Evolutionary conservation across 306 rosid genomes (phyloP).

Genomic region (Medicago lupulina): DNA sequence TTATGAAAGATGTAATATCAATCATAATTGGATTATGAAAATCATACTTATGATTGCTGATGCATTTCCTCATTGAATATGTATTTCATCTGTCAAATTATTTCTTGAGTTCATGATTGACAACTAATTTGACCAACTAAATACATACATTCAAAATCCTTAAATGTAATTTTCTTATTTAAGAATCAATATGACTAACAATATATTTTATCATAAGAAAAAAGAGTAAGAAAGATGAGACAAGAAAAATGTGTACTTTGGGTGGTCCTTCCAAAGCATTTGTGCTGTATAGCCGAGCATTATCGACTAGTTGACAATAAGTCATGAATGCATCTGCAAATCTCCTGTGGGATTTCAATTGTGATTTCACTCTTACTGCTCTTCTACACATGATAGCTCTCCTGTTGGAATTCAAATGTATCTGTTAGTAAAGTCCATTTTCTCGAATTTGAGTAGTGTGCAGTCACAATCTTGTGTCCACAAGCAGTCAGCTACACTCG

Average conservation of each 20-base stretch:
- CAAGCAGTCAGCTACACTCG: too few species aligned
- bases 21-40: background rate
- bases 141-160: background rate
- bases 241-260: constrained; percentile 54
- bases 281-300: constrained; percentile 82
- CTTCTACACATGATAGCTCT: constrained; percentile 91
- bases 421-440: constrained; percentile 6
- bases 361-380: constrained; percentile 85
- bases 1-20: background rate
- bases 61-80: background rate
- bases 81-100: background rate
- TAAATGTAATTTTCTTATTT: background rate
- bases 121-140: background rate
- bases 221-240: constrained; percentile 8
- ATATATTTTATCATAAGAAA: background rate
- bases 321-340: constrained; percentile 86
- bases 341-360: constrained; percentile 86
- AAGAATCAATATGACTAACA: background rate
- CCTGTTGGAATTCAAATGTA: constrained; percentile 57
- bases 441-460: too few species aligned
- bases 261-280: constrained; percentile 93
- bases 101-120: background rate
- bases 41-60: background rate
- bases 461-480: too few species aligned
- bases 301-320: constrained; percentile 79